Conservation (phyloP, 1,139 yeast species). For the Neolecta irregularis region DNA sequence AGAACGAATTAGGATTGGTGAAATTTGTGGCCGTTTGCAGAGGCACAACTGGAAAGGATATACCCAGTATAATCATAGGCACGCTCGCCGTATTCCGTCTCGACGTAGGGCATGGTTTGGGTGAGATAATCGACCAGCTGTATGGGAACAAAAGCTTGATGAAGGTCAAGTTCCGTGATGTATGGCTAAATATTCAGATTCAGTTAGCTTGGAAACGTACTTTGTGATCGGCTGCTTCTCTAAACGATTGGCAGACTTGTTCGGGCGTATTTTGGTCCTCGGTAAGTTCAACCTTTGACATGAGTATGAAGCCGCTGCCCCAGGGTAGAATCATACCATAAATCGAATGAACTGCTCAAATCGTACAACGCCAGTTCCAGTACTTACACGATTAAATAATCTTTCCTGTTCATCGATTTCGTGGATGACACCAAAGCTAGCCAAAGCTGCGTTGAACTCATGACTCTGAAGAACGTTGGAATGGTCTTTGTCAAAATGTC, state of each 20-base stretch:
- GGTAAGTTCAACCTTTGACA: conserved; percentile 21
- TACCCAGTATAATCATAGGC: neutral
- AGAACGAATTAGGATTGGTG: too few relatives aligned
- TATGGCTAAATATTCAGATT: conserved; percentile 16
- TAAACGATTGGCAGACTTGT: conserved; percentile 28
- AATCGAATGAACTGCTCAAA: conserved; percentile 28
- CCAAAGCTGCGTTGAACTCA: conserved; percentile 30
- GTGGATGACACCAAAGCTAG: conserved; percentile 27
- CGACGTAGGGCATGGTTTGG: conserved; percentile 21
- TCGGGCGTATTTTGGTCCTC: conserved; percentile 29
- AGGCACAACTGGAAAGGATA: neutral
- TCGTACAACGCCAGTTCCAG: conserved; percentile 21
- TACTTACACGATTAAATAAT: conserved; percentile 23
- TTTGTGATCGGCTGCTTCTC: conserved; percentile 29
- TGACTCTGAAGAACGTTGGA: conserved; percentile 23
- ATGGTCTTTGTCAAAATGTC: conserved; percentile 28
- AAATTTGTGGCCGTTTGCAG: neutral
- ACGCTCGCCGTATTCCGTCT: neutral
- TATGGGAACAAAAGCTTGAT: conserved; percentile 25
- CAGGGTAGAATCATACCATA: conserved; percentile 20
- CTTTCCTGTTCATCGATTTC: conserved; percentile 27
- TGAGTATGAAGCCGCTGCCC: neutral
- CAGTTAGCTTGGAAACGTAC: neutral
- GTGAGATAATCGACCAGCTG: conserved; percentile 23
- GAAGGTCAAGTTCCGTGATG: conserved; percentile 29